A percentile compares a stretch with the other conserved stretches of the same genome.
Evolutionary conservation across 1,284 basidiomycete genomes (phyloP).

Genomic region (Hemileia vastatrix): DNA sequence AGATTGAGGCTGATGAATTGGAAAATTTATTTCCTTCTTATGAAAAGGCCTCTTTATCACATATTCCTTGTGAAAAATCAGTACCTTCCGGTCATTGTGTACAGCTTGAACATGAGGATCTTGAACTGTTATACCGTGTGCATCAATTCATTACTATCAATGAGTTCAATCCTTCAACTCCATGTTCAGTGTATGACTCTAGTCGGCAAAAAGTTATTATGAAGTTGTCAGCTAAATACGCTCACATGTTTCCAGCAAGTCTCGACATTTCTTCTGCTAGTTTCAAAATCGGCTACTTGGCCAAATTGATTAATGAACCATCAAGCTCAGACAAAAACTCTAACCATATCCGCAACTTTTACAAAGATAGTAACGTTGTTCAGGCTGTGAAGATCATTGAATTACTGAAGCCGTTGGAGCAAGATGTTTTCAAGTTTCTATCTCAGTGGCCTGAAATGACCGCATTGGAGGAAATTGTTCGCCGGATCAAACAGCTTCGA

Average conservation of each 20-base stretch:
- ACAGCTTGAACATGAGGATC: not conserved
- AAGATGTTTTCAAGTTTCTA: slow-evolving; percentile 48
- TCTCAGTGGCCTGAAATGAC: slow-evolving; percentile 93
- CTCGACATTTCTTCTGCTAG: slow-evolving; percentile 11
- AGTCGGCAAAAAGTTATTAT: slow-evolving; percentile 10
- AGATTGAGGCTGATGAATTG: slow-evolving; percentile 38
- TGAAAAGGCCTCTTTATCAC: slow-evolving; percentile 43
- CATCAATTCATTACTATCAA: slow-evolving; percentile 5
- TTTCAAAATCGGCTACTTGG: slow-evolving; percentile 7
- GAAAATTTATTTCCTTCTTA: slow-evolving; percentile 34
- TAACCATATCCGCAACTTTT: slow-evolving; percentile 2
- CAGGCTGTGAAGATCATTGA: slow-evolving; percentile 14
- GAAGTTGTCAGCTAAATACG: slow-evolving; percentile 9
- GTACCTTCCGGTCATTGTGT: not conserved
- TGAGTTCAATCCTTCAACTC: not conserved
- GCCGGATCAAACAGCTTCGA: slow-evolving; percentile 64
- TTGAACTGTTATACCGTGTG: slow-evolving; percentile 4
- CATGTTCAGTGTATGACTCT: slow-evolving; percentile 7
- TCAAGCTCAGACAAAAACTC: not conserved
- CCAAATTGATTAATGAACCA: slow-evolving; percentile 6
- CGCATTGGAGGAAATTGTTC: slow-evolving; percentile 74
- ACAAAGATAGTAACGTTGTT: slow-evolving; percentile 11
- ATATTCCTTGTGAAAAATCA: too few species aligned
- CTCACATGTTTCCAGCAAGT: not conserved
- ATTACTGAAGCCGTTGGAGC: slow-evolving; percentile 1